phyloP scores from a whole-genome alignment of 1,284 basidiomycete species.

The Puccinia hordei region DNA sequence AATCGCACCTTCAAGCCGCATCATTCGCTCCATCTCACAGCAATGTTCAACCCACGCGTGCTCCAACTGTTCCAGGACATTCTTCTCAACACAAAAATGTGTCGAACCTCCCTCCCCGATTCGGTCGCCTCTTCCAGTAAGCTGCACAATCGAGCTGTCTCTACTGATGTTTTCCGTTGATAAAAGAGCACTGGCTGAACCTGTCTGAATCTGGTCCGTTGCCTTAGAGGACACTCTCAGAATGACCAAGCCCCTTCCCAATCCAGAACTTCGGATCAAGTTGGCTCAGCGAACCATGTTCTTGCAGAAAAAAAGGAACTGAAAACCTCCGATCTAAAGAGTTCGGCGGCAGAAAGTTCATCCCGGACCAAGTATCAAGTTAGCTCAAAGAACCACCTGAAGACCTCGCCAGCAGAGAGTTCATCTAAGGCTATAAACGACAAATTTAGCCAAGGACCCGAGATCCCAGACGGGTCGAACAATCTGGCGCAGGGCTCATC shows the following conservation, averaged over 20 bases:
- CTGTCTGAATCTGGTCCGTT: not conserved
- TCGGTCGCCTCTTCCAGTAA: not conserved
- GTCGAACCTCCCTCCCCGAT: not conserved
- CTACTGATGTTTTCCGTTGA: not conserved
- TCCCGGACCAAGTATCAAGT: no score
- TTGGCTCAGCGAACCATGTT: no score
- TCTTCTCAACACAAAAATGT: not conserved
- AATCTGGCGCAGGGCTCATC: not conserved
- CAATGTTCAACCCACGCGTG: not conserved
- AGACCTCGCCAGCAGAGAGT: no score
- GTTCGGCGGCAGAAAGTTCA: no score
- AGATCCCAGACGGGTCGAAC: not conserved
- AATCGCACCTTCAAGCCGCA: not conserved
- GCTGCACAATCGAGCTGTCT: not conserved
- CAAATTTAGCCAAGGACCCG: not conserved
- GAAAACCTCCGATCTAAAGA: no score
- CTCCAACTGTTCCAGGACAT: not conserved
- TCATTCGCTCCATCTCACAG: not conserved
- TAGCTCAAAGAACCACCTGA: no score
- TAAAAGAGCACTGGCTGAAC: not conserved
- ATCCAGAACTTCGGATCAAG: no score
- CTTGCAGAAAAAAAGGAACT: no score
- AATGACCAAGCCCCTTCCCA: no score
- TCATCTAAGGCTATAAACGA: no score
- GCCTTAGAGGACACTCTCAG: not conserved